Conservation (phyloP, 163 green algal species). For the Scenedesmus sp. region DNA sequence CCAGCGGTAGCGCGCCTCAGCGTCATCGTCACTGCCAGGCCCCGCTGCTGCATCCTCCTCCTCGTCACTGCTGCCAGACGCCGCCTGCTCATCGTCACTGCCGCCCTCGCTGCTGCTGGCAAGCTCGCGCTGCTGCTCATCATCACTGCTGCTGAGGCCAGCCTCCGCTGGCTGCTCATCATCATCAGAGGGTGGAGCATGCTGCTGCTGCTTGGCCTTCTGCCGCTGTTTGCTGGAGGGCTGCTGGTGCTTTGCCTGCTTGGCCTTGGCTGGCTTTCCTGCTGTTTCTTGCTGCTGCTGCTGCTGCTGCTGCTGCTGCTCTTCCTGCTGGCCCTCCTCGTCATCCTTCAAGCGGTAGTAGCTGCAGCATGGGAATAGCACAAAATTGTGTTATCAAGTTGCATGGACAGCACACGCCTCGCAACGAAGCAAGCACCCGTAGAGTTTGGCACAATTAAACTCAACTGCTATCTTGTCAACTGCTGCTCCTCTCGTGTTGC, state of each 20-base stretch:
- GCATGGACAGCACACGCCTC: neutral
- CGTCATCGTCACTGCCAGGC: slow-evolving; percentile 48
- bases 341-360: slow-evolving; percentile 83
- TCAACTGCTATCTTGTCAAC: neutral
- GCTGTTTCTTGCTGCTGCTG: slow-evolving; percentile 4
- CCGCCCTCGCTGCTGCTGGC: slow-evolving; percentile 27
- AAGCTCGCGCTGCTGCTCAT: slow-evolving; percentile 12
- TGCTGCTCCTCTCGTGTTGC: neutral
- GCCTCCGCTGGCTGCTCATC: neutral
- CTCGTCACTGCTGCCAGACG: neutral
- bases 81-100: neutral
- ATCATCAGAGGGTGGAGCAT: neutral
- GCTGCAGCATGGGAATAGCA: neutral
- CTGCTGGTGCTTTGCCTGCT: neutral
- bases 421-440: no score
- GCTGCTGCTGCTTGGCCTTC: neutral
- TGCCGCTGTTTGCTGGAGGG: neutral
- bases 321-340: slow-evolving; percentile 50
- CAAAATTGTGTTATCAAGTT: neutral
- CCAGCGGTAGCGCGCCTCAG: slow-evolving; percentile 65
- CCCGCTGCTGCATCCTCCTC: neutral
- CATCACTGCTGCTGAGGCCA: slow-evolving; percentile 7
- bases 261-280: neutral
- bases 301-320: slow-evolving; percentile 26
- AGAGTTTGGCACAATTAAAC: neutral